Evolutionary conservation across 371 early-diverging fungal species (phyloP), one percentile per base, ranked within the genome.

Genomic region (Rhizopus arrhizus): DNA sequence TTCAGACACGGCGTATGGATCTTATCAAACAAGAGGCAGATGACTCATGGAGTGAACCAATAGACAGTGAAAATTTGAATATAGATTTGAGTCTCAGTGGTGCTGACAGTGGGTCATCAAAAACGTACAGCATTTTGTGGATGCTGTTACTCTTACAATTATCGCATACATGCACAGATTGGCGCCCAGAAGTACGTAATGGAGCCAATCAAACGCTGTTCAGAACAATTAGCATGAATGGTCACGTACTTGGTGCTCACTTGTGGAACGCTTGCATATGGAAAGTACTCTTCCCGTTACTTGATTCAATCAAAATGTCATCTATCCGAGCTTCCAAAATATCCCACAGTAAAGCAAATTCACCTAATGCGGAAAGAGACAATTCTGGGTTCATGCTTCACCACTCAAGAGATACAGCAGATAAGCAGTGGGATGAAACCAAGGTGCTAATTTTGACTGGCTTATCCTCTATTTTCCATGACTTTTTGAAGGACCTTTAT

Each of bases 371-470:
- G 41, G 80, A 77, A 16, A 64, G 76, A 15, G 81, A 80, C 49
- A 47, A 69, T 0, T 66, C 73, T 36, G 76, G 65, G 29, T 76
- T 82, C 52, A 79, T 81, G 80, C 70, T 80, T 12, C 90, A 85
- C 66, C 90, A 87, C 69, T 88, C 79, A 22, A 77, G 90, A 46
- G 88, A 90, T 56, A 89, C 91, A 5, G 83, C 83, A 0, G 81
- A 87, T 50, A 94, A 93, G 61, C 95, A 94, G 68, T 98, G 98
- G 98, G 96, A 98, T 60, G 98, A 96, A 72, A 94, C 97, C 0
- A 91, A 91, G 36, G 91, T 92, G 0, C 69, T 95, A 4, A 89
- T 95, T 5, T 69, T 95, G 31, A 85, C 75, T 32, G 92, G 95
- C 0, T 73, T 94, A 12, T 85, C 92, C 11, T 82, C 72, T 10